phyloP scores from a whole-genome alignment of 1,139 yeast genomes.

The Taphrina flavorubra region DNA sequence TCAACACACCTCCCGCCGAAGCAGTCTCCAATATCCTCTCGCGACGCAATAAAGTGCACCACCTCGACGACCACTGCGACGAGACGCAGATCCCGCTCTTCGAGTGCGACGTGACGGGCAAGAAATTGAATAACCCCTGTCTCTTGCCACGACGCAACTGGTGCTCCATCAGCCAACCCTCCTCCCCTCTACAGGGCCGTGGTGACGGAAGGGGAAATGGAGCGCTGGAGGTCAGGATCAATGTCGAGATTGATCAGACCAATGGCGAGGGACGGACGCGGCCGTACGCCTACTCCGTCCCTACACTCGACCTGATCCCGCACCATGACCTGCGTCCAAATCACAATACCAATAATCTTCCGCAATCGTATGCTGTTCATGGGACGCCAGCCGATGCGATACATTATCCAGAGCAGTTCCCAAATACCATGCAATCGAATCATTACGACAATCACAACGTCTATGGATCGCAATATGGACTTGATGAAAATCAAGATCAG shows the following conservation, averaged over 20 bases:
- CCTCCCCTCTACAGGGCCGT: not conserved
- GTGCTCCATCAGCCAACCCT: conserved; percentile 26
- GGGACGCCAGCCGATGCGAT: not conserved
- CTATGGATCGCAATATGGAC: not conserved
- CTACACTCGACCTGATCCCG: conserved; percentile 28
- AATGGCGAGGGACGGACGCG: conserved; percentile 33
- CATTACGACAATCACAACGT: not conserved
- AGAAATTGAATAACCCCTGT: conserved; percentile 33
- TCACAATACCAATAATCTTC: not conserved
- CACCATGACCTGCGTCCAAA: conserved; percentile 10
- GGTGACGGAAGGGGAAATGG: not conserved
- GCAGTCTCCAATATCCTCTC: conserved; percentile 66
- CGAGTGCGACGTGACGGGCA: conserved; percentile 29
- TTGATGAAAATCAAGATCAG: not conserved
- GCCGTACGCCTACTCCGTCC: conserved; percentile 32
- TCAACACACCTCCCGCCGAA: conserved; percentile 91
- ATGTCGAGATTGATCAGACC: conserved; percentile 40
- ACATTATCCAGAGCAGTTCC: not conserved
- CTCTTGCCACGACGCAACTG: conserved; percentile 38
- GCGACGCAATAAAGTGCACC: conserved; percentile 38
- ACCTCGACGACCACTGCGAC: conserved; percentile 39
- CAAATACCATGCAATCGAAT: not conserved
- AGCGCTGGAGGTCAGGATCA: conserved; percentile 28
- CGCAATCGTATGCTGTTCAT: not conserved
- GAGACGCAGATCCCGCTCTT: conserved; percentile 36